These are phyloP conservation scores for Elaphomyces granulatus DNA, from an alignment of 495 filamentous ascomycete genomes.

Conservation along the genomic window DNA sequence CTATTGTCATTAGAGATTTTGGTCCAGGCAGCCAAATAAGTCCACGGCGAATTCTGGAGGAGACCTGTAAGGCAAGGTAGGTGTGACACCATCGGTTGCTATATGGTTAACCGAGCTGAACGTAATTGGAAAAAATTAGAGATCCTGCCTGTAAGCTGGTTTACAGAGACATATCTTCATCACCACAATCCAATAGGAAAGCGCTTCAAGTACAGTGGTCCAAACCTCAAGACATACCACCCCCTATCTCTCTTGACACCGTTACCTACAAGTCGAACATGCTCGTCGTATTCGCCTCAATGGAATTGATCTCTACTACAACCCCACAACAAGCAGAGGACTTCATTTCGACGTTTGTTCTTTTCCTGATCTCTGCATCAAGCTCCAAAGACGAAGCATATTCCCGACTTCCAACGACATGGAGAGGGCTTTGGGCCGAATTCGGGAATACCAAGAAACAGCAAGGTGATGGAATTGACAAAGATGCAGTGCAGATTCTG, in stretches of 20 bases:
- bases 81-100: constrained; percentile 7
- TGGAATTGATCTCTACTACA: constrained; percentile 61
- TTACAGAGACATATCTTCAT: constrained; percentile 53
- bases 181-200: constrained; percentile 58
- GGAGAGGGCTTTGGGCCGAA: constrained; percentile 79
- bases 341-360: constrained; percentile 64
- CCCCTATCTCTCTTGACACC: constrained; percentile 21
- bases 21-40: constrained; percentile 53
- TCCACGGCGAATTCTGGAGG: constrained; percentile 63
- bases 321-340: constrained; percentile 69
- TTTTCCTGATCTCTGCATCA: constrained; percentile 63
- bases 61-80: constrained; percentile 71
- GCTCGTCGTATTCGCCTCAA: constrained; percentile 44
- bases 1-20: constrained; percentile 59
- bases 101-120: neutral
- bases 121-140: constrained; percentile 22
- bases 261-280: constrained; percentile 30
- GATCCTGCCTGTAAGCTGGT: constrained; percentile 51
- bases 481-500: constrained; percentile 37
- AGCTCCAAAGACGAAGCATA: constrained; percentile 72
- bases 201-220: constrained; percentile 67
- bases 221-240: constrained; percentile 49
- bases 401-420: constrained; percentile 58
- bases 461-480: constrained; percentile 53
- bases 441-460: constrained; percentile 53